Percentiles rank a stretch among this genome's conserved stretches.
phyloP scores from a whole-genome alignment of 345 rosid species.

The Citrus unshiu region DNA sequence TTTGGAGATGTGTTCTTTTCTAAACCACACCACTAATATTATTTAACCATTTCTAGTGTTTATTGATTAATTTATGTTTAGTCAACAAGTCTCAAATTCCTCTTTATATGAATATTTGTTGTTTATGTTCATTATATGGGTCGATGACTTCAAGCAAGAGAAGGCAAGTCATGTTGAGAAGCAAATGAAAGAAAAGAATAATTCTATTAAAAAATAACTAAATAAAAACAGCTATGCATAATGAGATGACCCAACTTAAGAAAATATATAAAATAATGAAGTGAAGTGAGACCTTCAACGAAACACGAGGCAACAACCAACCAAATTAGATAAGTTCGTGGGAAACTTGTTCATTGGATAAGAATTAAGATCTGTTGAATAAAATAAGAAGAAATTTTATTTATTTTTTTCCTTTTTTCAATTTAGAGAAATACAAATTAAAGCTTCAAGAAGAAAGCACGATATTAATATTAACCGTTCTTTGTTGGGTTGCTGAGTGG shows the following conservation, averaged over 20 bases:
- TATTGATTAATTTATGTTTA: neutral
- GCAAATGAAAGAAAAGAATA: neutral
- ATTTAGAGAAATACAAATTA: neutral
- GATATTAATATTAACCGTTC: no score
- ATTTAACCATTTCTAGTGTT: neutral
- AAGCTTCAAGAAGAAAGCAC: neutral
- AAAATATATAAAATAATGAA: neutral
- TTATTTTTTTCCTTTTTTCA: no score
- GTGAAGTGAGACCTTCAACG: slow-evolving; percentile 6
- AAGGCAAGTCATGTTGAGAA: neutral
- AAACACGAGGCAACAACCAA: slow-evolving; percentile 33
- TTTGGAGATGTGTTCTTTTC: slow-evolving; percentile 1
- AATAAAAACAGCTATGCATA: neutral
- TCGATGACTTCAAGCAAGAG: neutral
- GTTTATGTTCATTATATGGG: no score
- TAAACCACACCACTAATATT: neutral
- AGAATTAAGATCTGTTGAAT: neutral
- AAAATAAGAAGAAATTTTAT: neutral
- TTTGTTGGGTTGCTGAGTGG: no score
- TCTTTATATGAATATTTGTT: neutral
- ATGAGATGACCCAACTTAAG: neutral
- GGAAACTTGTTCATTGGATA: slow-evolving; percentile 14
- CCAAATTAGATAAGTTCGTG: slow-evolving; percentile 9
- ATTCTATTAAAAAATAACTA: neutral
- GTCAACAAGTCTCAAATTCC: slow-evolving; percentile 9